These are phyloP conservation scores for Fraxinus dipetala DNA, from an alignment of 305 asterid genomes.

Conservation along the genomic window DNA sequence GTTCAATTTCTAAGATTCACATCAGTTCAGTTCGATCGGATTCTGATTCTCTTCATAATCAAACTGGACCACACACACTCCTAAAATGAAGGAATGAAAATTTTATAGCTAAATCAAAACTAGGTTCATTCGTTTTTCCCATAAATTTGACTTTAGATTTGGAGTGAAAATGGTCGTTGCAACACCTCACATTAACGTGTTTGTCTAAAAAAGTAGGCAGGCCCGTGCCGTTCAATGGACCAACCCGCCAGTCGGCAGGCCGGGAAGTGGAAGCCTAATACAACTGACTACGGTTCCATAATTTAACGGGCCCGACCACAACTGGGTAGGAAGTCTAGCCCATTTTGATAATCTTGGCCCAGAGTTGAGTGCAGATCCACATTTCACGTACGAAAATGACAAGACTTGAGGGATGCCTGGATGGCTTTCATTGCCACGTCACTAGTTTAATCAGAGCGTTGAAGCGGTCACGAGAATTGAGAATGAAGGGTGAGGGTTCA, in stretches of 20 bases:
- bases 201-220: not conserved
- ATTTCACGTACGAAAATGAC: not conserved
- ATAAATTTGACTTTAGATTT: not conserved
- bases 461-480: constrained; percentile 37
- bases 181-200: not conserved
- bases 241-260: not conserved
- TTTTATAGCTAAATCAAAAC: not conserved
- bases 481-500: constrained; percentile 23
- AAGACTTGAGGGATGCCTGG: constrained; percentile 13
- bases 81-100: not conserved
- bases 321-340: not conserved
- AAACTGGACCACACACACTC: not conserved
- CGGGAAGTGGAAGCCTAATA: not conserved
- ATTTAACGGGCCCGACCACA: not conserved
- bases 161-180: not conserved
- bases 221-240: not conserved
- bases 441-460: not conserved
- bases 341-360: not conserved
- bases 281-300: not conserved
- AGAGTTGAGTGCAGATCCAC: constrained; percentile 15
- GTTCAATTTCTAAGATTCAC: no score
- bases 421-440: constrained; percentile 33
- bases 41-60: no score
- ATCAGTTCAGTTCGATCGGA: no score
- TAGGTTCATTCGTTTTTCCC: not conserved